Evolutionary conservation across 306 rosid species (phyloP).

Genomic region (Gastrolobium villosum): DNA sequence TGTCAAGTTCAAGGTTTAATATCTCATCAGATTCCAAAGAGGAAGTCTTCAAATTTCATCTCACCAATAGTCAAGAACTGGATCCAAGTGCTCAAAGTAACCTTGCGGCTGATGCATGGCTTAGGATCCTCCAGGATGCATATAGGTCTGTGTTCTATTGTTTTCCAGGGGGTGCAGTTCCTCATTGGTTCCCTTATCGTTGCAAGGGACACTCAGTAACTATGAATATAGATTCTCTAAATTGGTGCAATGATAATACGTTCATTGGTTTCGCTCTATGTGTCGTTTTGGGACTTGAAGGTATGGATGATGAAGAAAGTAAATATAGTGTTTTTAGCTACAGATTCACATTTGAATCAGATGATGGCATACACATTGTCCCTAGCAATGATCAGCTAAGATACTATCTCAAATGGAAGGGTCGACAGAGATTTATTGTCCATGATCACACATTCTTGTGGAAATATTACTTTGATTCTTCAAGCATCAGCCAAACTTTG

Average conservation of each 20-base stretch:
- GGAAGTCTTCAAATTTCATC: conserved; percentile 32
- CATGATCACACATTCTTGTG: conserved; percentile 40
- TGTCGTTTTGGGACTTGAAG: conserved; percentile 29
- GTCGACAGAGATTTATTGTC: neutral
- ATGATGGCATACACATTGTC: neutral
- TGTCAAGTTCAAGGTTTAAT: conserved; percentile 25
- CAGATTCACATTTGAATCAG: conserved; percentile 32
- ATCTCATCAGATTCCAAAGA: neutral
- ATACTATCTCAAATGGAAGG: conserved; percentile 21
- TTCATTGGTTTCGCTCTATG: conserved; percentile 24
- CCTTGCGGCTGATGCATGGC: conserved; percentile 30
- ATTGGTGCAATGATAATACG: neutral
- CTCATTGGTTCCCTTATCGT: conserved; percentile 38
- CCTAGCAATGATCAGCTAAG: conserved; percentile 24
- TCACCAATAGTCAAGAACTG: conserved; percentile 45
- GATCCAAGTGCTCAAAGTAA: conserved; percentile 18
- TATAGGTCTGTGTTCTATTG: conserved; percentile 27
- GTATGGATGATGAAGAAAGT: neutral
- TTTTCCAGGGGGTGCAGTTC: conserved; percentile 52
- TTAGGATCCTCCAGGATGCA: conserved; percentile 15
- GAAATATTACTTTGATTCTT: conserved; percentile 14
- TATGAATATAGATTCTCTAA: neutral
- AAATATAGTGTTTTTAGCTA: neutral
- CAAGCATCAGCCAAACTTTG: neutral
- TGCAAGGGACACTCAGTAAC: conserved; percentile 20